Evolutionary conservation across 768 basidiomycete genomes (phyloP), one percentile per base, ranked within the genome.

Genomic region (Boletus sp.): DNA sequence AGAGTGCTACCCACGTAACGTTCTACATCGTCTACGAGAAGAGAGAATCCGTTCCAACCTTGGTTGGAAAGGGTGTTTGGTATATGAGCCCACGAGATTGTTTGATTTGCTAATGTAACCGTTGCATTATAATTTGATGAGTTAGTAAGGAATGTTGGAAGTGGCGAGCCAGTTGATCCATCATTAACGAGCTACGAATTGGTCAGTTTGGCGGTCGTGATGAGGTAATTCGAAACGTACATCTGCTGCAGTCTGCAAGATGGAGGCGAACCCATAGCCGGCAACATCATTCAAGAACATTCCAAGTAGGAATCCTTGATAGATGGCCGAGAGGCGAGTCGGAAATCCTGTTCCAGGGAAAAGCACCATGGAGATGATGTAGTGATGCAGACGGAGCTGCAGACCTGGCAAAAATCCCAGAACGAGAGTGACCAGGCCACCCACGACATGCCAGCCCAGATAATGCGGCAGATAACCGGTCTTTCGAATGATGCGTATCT

Each of bases 21-120:
- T 67, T 91, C 83, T 0, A 95, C 91, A 60, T 94, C 93, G 64
- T 94, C 90, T n/a, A 92, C 80, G 14, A 94, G 75, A 25, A 94
- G 77, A 0, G 82, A 74, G 63, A 90, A 92, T 6, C 89, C 89
- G 62, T 86, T 83, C 88, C 88, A 93, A 3, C 74, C 77, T 32
- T 70, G 64, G 19, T 30, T 58, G 6, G 46, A 39, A 19, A 72
- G 38, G 27, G 45, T 52, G 6, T 66, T 62, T 8, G 81, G 76
- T 7, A 84, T 70, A 1, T 66, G 66, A 30, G 70, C 73, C 89
- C 89, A 90, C 0, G 64, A 67, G 5, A 91, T 75, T 0, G 73
- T 75, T 60, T 87, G 84, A 57, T 81, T 77, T 7, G 62, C 56
- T 5, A 87, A 66, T 10, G 83, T 74, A 30, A 85, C 75, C 6